Percentiles rank a stretch among this genome's conserved stretches.
These are phyloP conservation scores for Coriolopsis trogii DNA, from an alignment of 1,284 basidiomycete species.

Conservation along the genomic window DNA sequence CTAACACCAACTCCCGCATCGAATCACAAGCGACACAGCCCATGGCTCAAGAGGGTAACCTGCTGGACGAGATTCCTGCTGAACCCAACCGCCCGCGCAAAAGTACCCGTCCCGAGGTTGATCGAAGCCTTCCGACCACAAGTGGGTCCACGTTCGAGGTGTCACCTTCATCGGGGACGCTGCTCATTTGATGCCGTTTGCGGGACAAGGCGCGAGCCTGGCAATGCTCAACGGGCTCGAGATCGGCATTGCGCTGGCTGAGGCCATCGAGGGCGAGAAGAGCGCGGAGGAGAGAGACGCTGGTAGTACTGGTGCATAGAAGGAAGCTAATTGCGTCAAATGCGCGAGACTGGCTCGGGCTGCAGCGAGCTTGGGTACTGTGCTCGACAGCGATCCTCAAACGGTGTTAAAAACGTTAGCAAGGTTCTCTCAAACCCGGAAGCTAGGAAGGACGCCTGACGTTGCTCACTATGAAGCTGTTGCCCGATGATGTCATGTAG, in stretches of 20 bases:
- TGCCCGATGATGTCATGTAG: too few species aligned
- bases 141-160: constrained; percentile 9
- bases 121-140: constrained; percentile 11
- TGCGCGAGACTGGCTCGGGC: constrained; percentile 1
- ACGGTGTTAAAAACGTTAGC: too few species aligned
- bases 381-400: too few species aligned
- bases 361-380: too few species aligned
- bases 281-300: constrained; percentile 4
- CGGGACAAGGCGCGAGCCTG: constrained; percentile 48
- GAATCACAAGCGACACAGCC: constrained; percentile 7
- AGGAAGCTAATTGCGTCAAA: constrained; percentile 7
- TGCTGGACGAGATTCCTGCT: background rate
- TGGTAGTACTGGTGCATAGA: constrained; percentile 7
- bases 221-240: constrained; percentile 35
- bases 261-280: background rate
- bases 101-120: constrained; percentile 12
- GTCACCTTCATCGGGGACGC: constrained; percentile 45
- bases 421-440: too few species aligned
- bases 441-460: too few species aligned
- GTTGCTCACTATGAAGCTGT: too few species aligned
- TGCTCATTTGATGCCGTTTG: constrained; percentile 50
- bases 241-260: constrained; percentile 24
- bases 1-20: constrained; percentile 3
- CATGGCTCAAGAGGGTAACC: background rate
- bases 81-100: background rate